Base-by-base conservation (phyloP, 495 filamentous ascomycete genomes). In the Astrothelium macrocarpum region DNA sequence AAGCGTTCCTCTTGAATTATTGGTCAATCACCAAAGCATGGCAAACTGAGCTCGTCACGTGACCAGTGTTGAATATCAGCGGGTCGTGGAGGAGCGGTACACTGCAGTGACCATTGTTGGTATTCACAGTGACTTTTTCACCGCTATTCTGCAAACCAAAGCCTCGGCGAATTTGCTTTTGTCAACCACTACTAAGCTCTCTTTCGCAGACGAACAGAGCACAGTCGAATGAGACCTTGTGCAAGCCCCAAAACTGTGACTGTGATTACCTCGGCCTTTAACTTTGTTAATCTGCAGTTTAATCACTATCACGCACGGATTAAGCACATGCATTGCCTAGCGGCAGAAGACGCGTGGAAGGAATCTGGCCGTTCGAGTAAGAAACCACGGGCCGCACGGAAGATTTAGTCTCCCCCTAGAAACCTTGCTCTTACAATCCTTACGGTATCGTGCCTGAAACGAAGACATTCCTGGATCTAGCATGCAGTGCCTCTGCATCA, bases 1-100 rank as follows among this genome's bases (percentile, higher is more conserved):
- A 43, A 71, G 67, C 69, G 73, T 73, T 32, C 68, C 72, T 72
- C 68, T 58, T 12, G 36, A 25, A 12, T n/a, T 14, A 12, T 1
- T 34, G 31, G 31, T 23, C 49, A 56, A 18, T 14, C 14, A 39
- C 14, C 34, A 5, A 39, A 14, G 14, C 5, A 14, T n/a, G n/a
- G n/a, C n/a, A n/a, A n/a, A n/a, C n/a, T n/a, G n/a, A n/a, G n/a
- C n/a, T n/a, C n/a, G n/a, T n/a, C n/a, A n/a, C n/a, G n/a, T n/a
- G n/a, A n/a, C n/a, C n/a, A n/a, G n/a, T n/a, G n/a, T n/a, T n/a
- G n/a, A n/a, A n/a, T n/a, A n/a, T n/a, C n/a, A n/a, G n/a, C n/a
- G n/a, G n/a, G n/a, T n/a, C n/a, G n/a, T n/a, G n/a, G n/a, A n/a
- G n/a, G n/a, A n/a, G n/a, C n/a, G n/a, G n/a, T n/a, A n/a, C n/a